Evolutionary conservation across 352 stramenopile genomes (phyloP).

Genomic region (Pythium rhizo-oryzae): DNA sequence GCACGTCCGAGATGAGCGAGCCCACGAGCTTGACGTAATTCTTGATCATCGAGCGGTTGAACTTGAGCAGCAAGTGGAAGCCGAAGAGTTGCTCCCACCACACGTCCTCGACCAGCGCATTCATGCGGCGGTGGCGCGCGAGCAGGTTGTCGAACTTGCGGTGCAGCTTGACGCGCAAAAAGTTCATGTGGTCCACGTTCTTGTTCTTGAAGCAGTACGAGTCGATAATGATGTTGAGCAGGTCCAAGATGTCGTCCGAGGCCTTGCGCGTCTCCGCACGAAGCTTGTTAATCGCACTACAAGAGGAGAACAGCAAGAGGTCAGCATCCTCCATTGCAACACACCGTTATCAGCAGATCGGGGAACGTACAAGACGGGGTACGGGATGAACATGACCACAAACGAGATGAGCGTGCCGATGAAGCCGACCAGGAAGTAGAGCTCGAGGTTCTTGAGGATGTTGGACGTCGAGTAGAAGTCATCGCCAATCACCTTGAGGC

Average conservation of each 20-base stretch:
- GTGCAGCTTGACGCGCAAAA: slow-evolving; percentile 69
- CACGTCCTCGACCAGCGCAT: slow-evolving; percentile 59
- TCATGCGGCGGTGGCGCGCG: slow-evolving; percentile 64
- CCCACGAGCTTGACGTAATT: slow-evolving; percentile 66
- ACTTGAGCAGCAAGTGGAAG: slow-evolving; percentile 66
- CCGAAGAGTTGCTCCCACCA: slow-evolving; percentile 86
- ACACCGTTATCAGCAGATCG: not conserved
- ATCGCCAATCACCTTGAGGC: slow-evolving; percentile 57
- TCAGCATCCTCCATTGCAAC: not conserved
- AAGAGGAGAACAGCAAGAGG: not conserved
- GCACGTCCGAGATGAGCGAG: slow-evolving; percentile 66
- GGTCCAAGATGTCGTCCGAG: slow-evolving; percentile 61
- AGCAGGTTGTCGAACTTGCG: slow-evolving; percentile 66
- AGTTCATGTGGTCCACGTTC: slow-evolving; percentile 84
- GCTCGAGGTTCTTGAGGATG: slow-evolving; percentile 61
- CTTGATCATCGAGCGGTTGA: slow-evolving; percentile 72
- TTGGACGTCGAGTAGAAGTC: slow-evolving; percentile 56
- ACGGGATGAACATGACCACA: slow-evolving; percentile 59
- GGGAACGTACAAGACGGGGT: slow-evolving; percentile 58
- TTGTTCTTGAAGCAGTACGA: slow-evolving; percentile 90
- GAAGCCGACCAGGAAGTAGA: slow-evolving; percentile 68
- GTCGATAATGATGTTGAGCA: slow-evolving; percentile 83
- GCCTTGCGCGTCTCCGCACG: slow-evolving; percentile 50
- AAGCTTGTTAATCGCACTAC: slow-evolving; percentile 58
- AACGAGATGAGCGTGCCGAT: slow-evolving; percentile 69